Evolutionary conservation across 1,284 basidiomycete species (phyloP).

Genomic region (Fomitopsis betulina): DNA sequence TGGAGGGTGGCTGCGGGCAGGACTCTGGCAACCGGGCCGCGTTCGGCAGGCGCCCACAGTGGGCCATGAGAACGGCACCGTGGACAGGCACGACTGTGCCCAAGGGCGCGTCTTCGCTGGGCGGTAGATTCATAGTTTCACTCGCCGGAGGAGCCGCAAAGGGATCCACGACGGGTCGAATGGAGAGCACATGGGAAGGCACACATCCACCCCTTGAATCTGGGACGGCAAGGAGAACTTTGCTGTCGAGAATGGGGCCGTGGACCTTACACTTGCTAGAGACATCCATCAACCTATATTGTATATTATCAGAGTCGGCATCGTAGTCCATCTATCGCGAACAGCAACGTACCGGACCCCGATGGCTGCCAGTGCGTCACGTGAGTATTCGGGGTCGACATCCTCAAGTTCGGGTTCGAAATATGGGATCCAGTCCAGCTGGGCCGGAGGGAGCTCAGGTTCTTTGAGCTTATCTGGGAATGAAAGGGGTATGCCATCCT

Average conservation of each 20-base stretch:
- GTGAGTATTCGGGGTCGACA: conserved; percentile 1
- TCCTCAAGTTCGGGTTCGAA: background rate
- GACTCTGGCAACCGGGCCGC: conserved; percentile 6
- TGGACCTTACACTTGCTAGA: conserved; percentile 10
- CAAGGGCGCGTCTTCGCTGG: conserved; percentile 8
- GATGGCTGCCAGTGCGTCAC: background rate
- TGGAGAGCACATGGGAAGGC: conserved; percentile 19
- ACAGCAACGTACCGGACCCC: background rate
- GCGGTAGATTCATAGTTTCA: background rate
- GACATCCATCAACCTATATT: conserved; percentile 9
- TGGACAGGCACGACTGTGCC: conserved; percentile 20
- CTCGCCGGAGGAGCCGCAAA: background rate
- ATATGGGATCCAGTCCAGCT: background rate
- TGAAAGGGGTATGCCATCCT: background rate
- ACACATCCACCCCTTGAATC: conserved; percentile 13
- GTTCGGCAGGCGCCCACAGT: conserved; percentile 11
- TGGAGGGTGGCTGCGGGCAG: background rate
- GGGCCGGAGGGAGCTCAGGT: background rate
- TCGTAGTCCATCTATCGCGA: background rate
- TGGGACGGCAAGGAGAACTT: conserved; percentile 15
- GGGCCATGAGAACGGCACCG: conserved; percentile 15
- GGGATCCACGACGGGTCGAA: conserved; percentile 8
- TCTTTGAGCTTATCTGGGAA: background rate
- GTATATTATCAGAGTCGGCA: background rate
- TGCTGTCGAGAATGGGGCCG: conserved; percentile 11